A percentile compares a stretch with the other conserved stretches of the same genome.
Conservation (phyloP, 768 basidiomycete genomes). For the Podaxis mareebaensis region DNA sequence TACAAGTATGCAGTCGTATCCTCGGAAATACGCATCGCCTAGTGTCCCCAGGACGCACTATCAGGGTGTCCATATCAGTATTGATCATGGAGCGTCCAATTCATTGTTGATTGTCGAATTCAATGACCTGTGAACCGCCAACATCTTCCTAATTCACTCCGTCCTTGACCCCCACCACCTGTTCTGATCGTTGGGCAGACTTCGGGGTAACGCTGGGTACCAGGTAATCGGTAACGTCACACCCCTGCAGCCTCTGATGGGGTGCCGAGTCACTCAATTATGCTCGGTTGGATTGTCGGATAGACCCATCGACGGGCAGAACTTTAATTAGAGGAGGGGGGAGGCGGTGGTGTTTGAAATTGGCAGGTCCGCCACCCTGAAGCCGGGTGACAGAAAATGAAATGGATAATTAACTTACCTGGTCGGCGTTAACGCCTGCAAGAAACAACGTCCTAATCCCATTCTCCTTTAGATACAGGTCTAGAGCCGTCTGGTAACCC, state of each 20-base stretch:
- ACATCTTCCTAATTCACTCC: background rate
- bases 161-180: background rate
- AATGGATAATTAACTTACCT: conserved; percentile 37
- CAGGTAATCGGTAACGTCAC: background rate
- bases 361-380: conserved; percentile 1
- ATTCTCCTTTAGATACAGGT: conserved; percentile 61
- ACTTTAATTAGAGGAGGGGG: background rate
- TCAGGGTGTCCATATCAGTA: background rate
- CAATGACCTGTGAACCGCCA: background rate
- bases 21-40: conserved; percentile 61
- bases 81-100: background rate
- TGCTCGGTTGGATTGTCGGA: background rate
- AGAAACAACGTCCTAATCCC: conserved; percentile 64
- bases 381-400: background rate
- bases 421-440: conserved; percentile 67
- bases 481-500: conserved; percentile 63
- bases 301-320: background rate
- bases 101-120: background rate
- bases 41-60: conserved; percentile 69
- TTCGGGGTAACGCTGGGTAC: background rate
- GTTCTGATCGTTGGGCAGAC: background rate
- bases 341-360: background rate
- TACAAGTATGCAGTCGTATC: conserved; percentile 63
- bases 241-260: background rate
- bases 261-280: background rate